These are phyloP conservation scores for Chlamydomonas sp. DNA, from an alignment of 139 green algal genomes.

Conservation along the genomic window DNA sequence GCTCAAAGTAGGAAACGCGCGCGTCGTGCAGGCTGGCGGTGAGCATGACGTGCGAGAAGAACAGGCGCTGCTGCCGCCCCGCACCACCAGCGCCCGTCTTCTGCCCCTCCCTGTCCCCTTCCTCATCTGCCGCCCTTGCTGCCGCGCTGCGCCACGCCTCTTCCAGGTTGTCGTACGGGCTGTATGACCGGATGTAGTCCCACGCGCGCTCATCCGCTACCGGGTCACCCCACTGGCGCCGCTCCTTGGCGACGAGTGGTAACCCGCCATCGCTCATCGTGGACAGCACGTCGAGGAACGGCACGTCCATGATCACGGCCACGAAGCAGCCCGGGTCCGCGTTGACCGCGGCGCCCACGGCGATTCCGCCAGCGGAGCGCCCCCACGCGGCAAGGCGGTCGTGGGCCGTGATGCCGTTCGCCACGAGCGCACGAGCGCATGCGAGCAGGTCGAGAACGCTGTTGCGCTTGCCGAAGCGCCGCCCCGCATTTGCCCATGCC, in stretches of 20 bases:
- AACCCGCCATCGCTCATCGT: slow-evolving; percentile 5
- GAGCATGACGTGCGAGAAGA: slow-evolving; percentile 28
- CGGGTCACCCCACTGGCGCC: slow-evolving; percentile 27
- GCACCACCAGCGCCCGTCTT: no score
- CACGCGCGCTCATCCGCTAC: background rate
- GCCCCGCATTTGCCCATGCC: slow-evolving; percentile 58
- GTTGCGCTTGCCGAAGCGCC: slow-evolving; percentile 32
- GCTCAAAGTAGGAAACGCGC: slow-evolving; percentile 32
- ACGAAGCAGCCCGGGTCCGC: slow-evolving; percentile 26
- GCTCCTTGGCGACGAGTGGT: slow-evolving; percentile 9
- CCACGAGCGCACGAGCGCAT: background rate
- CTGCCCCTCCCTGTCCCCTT: no score
- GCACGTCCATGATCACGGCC: slow-evolving; percentile 44
- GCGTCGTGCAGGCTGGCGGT: slow-evolving; percentile 33
- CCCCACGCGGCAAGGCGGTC: slow-evolving; percentile 24
- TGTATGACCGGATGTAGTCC: slow-evolving; percentile 31
- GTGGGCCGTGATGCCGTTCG: background rate
- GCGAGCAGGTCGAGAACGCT: slow-evolving; percentile 44
- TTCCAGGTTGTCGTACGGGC: slow-evolving; percentile 29
- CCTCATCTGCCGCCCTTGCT: no score
- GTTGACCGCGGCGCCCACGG: slow-evolving; percentile 20
- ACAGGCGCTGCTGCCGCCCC: background rate
- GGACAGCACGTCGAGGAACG: slow-evolving; percentile 52
- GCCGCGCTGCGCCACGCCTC: background rate
- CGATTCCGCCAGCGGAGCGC: background rate